Conservation (phyloP, 352 stramenopile species). For the Phytopythium kandeliae region DNA sequence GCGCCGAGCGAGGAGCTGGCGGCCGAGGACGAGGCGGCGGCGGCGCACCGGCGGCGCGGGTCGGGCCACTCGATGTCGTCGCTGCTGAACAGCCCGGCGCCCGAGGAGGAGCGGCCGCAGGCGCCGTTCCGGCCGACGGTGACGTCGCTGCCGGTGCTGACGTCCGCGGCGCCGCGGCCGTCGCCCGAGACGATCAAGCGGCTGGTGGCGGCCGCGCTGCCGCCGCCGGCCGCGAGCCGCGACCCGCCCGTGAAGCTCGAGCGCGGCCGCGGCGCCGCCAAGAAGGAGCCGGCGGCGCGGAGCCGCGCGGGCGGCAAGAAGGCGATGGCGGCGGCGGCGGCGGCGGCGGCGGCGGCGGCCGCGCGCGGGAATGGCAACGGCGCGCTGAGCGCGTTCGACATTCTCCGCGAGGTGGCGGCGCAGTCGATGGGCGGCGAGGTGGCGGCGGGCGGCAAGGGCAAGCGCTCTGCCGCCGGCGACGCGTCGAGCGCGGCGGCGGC, state of each 20-base stretch:
- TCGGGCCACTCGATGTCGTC: conserved; percentile 66
- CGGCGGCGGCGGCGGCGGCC: too few species aligned
- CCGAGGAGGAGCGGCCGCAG: conserved; percentile 30
- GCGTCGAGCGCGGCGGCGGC: conserved; percentile 5
- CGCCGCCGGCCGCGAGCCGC: conserved; percentile 4
- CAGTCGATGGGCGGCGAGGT: conserved; percentile 61
- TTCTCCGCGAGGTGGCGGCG: conserved; percentile 71
- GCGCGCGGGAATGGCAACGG: conserved; percentile 10
- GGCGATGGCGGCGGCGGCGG: too few species aligned
- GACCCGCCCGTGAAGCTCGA: conserved; percentile 9
- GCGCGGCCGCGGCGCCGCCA: conserved; percentile 6
- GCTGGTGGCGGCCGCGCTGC: conserved; percentile 11
- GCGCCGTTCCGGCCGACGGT: conserved; percentile 19
- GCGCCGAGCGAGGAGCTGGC: background rate
- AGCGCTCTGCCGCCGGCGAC: conserved; percentile 20
- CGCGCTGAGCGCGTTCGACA: conserved; percentile 75
- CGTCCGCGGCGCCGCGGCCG: conserved; percentile 9
- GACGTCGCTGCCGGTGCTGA: conserved; percentile 31
- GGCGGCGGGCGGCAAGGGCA: conserved; percentile 27
- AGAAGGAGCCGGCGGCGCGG: conserved; percentile 11
- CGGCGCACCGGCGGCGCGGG: conserved; percentile 25
- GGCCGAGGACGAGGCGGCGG: conserved; percentile 4
- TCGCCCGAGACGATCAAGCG: conserved; percentile 14
- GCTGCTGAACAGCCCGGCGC: conserved; percentile 61
- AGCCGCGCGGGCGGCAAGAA: conserved; percentile 23